Base-by-base conservation (phyloP, 345 rosid genomes). In the Aquilaria malaccensis region DNA sequence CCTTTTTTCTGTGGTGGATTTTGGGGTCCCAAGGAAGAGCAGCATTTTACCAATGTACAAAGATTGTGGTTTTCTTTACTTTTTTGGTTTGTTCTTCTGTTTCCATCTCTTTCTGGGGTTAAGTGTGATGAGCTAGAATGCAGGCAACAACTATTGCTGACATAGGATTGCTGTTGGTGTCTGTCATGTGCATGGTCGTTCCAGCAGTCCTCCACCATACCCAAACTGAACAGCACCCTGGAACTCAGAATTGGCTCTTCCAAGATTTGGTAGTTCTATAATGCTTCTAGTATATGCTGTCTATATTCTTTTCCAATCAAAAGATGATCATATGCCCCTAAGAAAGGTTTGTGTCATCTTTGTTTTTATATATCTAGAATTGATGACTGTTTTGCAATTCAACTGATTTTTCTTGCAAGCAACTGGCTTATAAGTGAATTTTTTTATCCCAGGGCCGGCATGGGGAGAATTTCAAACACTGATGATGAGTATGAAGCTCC, bases 141-240 rank as follows among this genome's bases (percentile, higher is more conserved):
- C 88, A 93, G 98, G 83, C 85, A 64, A 72, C 74, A 62, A 96
- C 93, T 31, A 76, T 70, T 53, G 84, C 87, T 65, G 82, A 77
- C 76, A 87, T 97, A 2, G 96, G 98, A 31, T 65, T 93, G 81
- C 80, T 93, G 70, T 74, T 93, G 77, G 89, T 93, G 98, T 87
- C 96, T 29, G 96, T 89, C 53, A 93, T 93, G 98, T 89, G 98
- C 22, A 63, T 89, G 31, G 87, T 89, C 14, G 87, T 93, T 75
- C 98, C 98, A 12, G 86, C 96, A 45, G 91, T 90, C 58, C 88
- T 93, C 59, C 97, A 87, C 66, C 84, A 70, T 59, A 93, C 98
- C 3, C 94, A 81, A 67, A 85, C 89, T 2, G 97, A 93, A 72
- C 85, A 89, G 76, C 98, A 89, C 68, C 78, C 77, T 58, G 96